Conservation (phyloP, 2,329 filamentous ascomycete species). For the Colletotrichum musae region DNA sequence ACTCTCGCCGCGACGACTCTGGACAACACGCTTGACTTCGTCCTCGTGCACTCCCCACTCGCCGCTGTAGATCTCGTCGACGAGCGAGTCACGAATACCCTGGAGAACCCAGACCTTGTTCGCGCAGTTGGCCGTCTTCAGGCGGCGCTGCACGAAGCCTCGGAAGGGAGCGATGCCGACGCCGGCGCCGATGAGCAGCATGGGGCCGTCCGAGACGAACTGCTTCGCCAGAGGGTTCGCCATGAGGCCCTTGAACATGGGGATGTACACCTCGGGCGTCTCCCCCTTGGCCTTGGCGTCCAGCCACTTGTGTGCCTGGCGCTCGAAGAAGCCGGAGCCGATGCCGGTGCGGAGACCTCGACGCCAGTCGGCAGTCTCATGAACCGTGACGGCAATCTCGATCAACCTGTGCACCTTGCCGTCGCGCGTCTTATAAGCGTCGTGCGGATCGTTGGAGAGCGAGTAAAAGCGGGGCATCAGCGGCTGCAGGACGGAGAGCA, state of each 20-base stretch:
- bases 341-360: slow-evolving; percentile 83
- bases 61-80: slow-evolving; percentile 96
- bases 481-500: slow-evolving; percentile 85
- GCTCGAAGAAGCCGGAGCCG: slow-evolving; percentile 93
- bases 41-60: slow-evolving; percentile 96
- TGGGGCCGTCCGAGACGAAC: slow-evolving; percentile 94
- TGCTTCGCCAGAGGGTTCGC: slow-evolving; percentile 93
- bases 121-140: slow-evolving; percentile 95
- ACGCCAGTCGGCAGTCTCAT: slow-evolving; percentile 87
- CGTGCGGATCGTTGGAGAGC: slow-evolving; percentile 93
- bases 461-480: slow-evolving; percentile 99
- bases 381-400: slow-evolving; percentile 96
- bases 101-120: slow-evolving; percentile 99
- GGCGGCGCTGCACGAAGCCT: slow-evolving; percentile 93
- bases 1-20: slow-evolving; percentile 82
- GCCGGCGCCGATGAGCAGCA: slow-evolving; percentile 96
- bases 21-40: slow-evolving; percentile 85
- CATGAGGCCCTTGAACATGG: slow-evolving; percentile 99
- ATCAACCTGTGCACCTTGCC: slow-evolving; percentile 83
- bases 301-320: slow-evolving; percentile 81
- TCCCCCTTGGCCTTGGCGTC: slow-evolving; percentile 75
- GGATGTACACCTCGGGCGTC: slow-evolving; percentile 78
- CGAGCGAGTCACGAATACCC: slow-evolving; percentile 91
- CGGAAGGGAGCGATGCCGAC: slow-evolving; percentile 98
- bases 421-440: slow-evolving; percentile 77